phyloP scores from a whole-genome alignment of 2,329 filamentous ascomycete genomes.

The Lasiodiplodia sp. region DNA sequence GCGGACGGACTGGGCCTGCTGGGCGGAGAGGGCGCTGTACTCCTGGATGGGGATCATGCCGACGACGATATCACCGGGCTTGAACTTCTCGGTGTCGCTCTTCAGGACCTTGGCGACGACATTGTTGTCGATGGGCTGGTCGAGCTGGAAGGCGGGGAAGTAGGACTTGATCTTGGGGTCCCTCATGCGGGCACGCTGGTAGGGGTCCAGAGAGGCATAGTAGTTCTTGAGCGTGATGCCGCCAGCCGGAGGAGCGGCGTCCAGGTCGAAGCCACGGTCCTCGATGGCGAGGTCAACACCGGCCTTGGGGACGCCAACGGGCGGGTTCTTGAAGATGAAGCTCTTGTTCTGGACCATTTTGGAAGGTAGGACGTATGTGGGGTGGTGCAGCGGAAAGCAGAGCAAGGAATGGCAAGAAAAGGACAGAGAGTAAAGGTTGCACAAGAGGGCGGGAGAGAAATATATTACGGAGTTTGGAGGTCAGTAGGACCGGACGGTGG shows the following conservation, averaged over 20 bases:
- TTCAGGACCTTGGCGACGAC: slow-evolving; percentile 74
- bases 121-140: slow-evolving; percentile 69
- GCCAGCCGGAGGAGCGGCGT: slow-evolving; percentile 64
- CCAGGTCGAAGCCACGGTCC: slow-evolving; percentile 71
- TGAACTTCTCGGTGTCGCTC: slow-evolving; percentile 69
- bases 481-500: not conserved
- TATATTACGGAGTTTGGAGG: not conserved
- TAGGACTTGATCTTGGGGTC: slow-evolving; percentile 71
- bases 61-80: slow-evolving; percentile 71
- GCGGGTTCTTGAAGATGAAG: slow-evolving; percentile 75
- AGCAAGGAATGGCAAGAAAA: not conserved
- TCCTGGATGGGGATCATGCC: slow-evolving; percentile 69
- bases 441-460: not conserved
- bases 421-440: no score
- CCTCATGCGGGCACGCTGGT: slow-evolving; percentile 83
- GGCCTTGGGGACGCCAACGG: slow-evolving; percentile 70
- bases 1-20: slow-evolving; percentile 52
- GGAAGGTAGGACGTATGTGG: not conserved
- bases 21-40: slow-evolving; percentile 66
- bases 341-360: slow-evolving; percentile 73
- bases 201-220: slow-evolving; percentile 83
- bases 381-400: not conserved
- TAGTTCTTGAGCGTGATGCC: slow-evolving; percentile 74
- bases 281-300: slow-evolving; percentile 76
- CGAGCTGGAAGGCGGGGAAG: slow-evolving; percentile 66